phyloP scores from a whole-genome alignment of 2,329 filamentous ascomycete genomes.

The Ophiostoma angusticollis region DNA sequence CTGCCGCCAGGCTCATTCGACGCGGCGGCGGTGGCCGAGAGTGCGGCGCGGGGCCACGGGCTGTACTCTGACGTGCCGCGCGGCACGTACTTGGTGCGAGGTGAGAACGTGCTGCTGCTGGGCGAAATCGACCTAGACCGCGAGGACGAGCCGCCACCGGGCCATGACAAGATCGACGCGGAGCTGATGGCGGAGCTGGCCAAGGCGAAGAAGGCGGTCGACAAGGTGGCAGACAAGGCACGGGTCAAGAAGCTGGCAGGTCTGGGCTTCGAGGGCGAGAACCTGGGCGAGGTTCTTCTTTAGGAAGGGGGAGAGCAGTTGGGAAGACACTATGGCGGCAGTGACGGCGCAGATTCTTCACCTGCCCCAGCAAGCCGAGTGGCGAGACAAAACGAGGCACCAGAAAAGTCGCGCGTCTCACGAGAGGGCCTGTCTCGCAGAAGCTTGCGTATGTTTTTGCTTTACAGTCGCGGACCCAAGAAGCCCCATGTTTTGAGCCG shows the following conservation, averaged over 20 bases:
- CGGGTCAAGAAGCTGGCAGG: slow-evolving; percentile 57
- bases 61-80: slow-evolving; percentile 75
- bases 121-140: slow-evolving; percentile 96
- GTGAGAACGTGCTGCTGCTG: slow-evolving; percentile 91
- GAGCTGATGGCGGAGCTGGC: slow-evolving; percentile 54
- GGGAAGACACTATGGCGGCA: too few relatives aligned
- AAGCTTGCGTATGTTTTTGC: neutral
- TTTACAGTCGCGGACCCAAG: neutral
- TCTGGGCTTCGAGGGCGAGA: slow-evolving; percentile 81
- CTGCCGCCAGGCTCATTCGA: slow-evolving; percentile 35
- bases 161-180: slow-evolving; percentile 40
- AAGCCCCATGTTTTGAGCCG: slow-evolving; percentile 4
- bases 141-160: slow-evolving; percentile 71
- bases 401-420: neutral
- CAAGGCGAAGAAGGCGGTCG: slow-evolving; percentile 54
- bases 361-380: too few relatives aligned
- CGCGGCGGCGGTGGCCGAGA: slow-evolving; percentile 18
- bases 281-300: slow-evolving; percentile 59
- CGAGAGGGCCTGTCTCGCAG: neutral
- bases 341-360: too few relatives aligned
- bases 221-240: slow-evolving; percentile 62
- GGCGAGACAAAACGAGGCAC: neutral
- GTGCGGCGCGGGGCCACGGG: slow-evolving; percentile 25
- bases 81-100: slow-evolving; percentile 82
- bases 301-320: slow-evolving; percentile 31